Conservation (phyloP, 179 eudicot species). For the Carnegiea gigantea region DNA sequence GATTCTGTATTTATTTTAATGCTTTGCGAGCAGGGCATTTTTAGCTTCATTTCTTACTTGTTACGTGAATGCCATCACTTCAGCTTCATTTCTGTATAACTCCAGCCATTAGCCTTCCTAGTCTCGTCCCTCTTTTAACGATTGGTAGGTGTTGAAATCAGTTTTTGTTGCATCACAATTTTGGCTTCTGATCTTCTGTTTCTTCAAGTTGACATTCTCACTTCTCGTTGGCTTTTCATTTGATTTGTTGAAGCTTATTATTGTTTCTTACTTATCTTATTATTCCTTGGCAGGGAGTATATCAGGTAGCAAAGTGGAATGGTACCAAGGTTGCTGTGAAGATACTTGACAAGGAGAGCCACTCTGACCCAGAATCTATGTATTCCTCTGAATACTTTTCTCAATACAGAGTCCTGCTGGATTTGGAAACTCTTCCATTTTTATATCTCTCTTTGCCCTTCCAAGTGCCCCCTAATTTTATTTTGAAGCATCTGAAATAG, state of each 20-base stretch:
- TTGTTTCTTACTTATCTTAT: neutral
- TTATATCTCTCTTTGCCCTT: constrained; percentile 4
- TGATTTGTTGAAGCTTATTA: neutral
- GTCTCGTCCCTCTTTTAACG: neutral
- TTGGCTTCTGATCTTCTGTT: no score
- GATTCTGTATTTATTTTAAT: neutral
- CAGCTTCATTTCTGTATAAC: neutral
- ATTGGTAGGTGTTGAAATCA: neutral
- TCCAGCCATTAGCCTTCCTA: neutral
- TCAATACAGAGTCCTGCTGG: neutral
- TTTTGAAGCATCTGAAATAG: no score
- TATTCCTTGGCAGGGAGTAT: constrained; percentile 59
- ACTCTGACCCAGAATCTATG: constrained; percentile 91
- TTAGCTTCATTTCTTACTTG: neutral
- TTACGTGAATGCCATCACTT: neutral
- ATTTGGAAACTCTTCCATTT: constrained; percentile 4
- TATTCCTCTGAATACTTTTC: constrained; percentile 30
- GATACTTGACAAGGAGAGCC: constrained; percentile 94
- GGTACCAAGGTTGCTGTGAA: constrained; percentile 97
- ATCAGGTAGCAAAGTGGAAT: constrained; percentile 98
- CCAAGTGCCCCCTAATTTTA: neutral
- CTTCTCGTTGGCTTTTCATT: neutral
- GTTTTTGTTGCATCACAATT: neutral
- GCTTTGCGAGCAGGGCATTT: neutral
- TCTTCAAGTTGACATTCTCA: neutral